Conservation (phyloP, 768 basidiomycete species). For the Infundibulicybe gibba region DNA sequence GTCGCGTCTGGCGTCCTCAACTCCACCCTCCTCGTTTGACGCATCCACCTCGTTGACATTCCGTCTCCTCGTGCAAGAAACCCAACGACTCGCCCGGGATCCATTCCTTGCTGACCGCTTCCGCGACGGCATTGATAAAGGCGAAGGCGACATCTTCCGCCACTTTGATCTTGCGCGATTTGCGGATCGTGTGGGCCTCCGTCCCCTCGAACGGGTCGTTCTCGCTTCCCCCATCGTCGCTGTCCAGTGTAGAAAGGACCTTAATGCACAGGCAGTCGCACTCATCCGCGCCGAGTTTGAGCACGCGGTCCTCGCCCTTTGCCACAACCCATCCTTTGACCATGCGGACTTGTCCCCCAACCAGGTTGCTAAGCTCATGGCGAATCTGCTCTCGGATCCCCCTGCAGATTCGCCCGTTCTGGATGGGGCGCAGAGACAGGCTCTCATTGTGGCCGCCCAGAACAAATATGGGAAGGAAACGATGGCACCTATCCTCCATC, state of each 20-base stretch:
- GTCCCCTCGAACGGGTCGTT: slow-evolving; percentile 76
- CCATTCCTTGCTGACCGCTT: slow-evolving; percentile 89
- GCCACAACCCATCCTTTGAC: slow-evolving; percentile 80
- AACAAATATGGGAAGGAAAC: slow-evolving; percentile 80
- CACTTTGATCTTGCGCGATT: slow-evolving; percentile 84
- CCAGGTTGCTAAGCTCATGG: slow-evolving; percentile 76
- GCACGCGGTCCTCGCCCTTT: slow-evolving; percentile 69
- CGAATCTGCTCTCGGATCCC: slow-evolving; percentile 73
- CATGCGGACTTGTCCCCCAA: slow-evolving; percentile 71
- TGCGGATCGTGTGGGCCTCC: slow-evolving; percentile 75
- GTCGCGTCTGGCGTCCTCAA: slow-evolving; percentile 56
- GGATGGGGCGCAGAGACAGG: slow-evolving; percentile 71
- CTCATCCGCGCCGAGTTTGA: slow-evolving; percentile 80
- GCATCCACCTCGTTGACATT: slow-evolving; percentile 78
- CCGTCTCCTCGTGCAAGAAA: slow-evolving; percentile 84
- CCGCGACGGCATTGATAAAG: slow-evolving; percentile 85
- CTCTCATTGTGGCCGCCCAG: slow-evolving; percentile 70
- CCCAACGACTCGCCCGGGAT: slow-evolving; percentile 85
- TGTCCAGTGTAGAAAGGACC: slow-evolving; percentile 51
- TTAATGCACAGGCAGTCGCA: slow-evolving; percentile 58
- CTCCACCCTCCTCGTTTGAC: slow-evolving; percentile 64
- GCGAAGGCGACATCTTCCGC: slow-evolving; percentile 79
- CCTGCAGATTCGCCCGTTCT: slow-evolving; percentile 68
- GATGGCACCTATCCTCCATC: slow-evolving; percentile 68
- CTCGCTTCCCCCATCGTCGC: slow-evolving; percentile 73